Conservation (phyloP, 495 filamentous ascomycete genomes). For the Penicillium arizonense region DNA sequence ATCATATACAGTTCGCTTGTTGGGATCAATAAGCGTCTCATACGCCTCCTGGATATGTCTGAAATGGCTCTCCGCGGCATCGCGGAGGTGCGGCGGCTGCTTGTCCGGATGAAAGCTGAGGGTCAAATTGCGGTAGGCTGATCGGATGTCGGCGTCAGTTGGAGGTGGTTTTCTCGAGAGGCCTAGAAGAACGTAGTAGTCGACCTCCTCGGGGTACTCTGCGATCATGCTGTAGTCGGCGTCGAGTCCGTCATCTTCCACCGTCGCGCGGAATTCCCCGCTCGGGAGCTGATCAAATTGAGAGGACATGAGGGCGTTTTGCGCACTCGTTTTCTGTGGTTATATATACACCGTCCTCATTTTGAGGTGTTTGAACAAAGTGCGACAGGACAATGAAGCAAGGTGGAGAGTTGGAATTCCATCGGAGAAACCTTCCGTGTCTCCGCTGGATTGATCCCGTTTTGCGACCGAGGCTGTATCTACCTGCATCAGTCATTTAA, state of each 20-base stretch:
- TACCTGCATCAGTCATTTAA: no score
- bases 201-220: slow-evolving; percentile 32
- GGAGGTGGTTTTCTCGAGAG: slow-evolving; percentile 44
- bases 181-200: slow-evolving; percentile 54
- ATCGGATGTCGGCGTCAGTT: slow-evolving; percentile 49
- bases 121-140: slow-evolving; percentile 50
- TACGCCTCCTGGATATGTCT: slow-evolving; percentile 51
- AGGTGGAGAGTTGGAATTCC: slow-evolving; percentile 8
- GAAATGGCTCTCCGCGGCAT: slow-evolving; percentile 49
- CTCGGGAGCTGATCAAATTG: slow-evolving; percentile 12
- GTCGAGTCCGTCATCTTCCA: slow-evolving; percentile 25
- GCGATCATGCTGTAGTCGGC: slow-evolving; percentile 19
- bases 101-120: slow-evolving; percentile 61
- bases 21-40: slow-evolving; percentile 53
- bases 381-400: slow-evolving; percentile 5
- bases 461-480: background rate
- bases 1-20: slow-evolving; percentile 57
- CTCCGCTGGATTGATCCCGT: slow-evolving; percentile 18
- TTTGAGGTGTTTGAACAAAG: background rate
- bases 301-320: slow-evolving; percentile 13
- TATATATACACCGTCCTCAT: background rate
- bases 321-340: background rate
- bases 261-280: slow-evolving; percentile 15
- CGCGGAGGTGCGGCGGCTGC: slow-evolving; percentile 47
- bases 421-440: slow-evolving; percentile 25